Evolutionary conservation across 768 basidiomycete species (phyloP).

Genomic region (Porphyrellus cyaneotinctus): DNA sequence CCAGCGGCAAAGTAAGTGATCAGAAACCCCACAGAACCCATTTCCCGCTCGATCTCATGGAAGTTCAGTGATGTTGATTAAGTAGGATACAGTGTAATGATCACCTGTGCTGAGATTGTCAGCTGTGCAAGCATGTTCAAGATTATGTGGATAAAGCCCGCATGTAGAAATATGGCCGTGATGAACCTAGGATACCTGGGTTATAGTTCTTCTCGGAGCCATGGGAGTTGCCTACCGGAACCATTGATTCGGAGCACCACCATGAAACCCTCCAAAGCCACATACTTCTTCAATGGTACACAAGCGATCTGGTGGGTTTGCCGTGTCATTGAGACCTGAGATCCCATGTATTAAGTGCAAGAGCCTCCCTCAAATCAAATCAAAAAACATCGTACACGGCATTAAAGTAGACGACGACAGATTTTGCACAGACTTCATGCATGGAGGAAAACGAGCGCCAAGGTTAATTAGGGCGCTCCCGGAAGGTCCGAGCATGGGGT

Average conservation of each 20-base stretch:
- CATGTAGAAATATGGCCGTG: conserved; percentile 87
- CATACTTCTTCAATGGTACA: conserved; percentile 84
- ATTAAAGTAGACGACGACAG: conserved; percentile 53
- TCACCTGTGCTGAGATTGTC: conserved; percentile 72
- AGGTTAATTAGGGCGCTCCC: conserved; percentile 77
- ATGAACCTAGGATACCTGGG: conserved; percentile 55
- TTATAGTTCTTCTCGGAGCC: conserved; percentile 45
- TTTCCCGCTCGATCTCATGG: conserved; percentile 79
- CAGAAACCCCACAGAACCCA: conserved; percentile 84
- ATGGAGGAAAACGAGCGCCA: conserved; percentile 91
- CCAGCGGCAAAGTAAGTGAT: conserved; percentile 88
- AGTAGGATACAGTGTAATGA: not conserved
- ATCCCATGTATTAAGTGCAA: conserved; percentile 2
- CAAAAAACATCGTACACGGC: conserved; percentile 46
- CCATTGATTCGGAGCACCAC: conserved; percentile 48
- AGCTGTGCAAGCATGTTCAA: conserved; percentile 90
- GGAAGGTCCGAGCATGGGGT: conserved; percentile 90
- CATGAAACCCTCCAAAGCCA: conserved; percentile 74
- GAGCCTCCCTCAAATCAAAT: conserved; percentile 6
- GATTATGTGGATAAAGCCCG: conserved; percentile 88
- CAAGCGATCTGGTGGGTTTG: conserved; percentile 63
- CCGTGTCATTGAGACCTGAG: conserved; percentile 77
- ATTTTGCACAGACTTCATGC: conserved; percentile 71
- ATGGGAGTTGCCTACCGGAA: conserved; percentile 39
- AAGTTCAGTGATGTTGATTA: not conserved